phyloP scores from a whole-genome alignment of 192 early-diverging fungal species.

The Thoreauomyces humboldtii region DNA sequence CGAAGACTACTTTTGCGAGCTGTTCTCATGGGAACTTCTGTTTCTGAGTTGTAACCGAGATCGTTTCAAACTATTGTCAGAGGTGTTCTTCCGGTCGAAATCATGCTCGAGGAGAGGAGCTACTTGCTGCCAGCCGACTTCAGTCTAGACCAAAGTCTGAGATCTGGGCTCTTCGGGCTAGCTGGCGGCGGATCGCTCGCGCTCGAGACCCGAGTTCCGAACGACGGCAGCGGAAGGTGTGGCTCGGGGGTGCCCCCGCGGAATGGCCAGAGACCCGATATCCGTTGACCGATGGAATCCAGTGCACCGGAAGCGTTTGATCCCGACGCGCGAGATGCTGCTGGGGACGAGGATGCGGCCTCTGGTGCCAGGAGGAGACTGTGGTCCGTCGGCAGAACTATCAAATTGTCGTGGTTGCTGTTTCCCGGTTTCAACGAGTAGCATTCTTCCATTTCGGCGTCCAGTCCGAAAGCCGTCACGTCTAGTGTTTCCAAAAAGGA shows the following conservation, averaged over 20 bases:
- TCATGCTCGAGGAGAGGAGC: no score
- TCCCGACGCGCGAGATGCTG: background rate
- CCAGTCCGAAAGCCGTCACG: background rate
- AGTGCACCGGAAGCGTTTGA: background rate
- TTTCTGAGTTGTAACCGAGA: no score
- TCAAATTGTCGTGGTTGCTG: background rate
- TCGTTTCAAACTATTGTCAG: no score
- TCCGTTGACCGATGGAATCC: slow-evolving; percentile 9
- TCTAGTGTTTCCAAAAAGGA: slow-evolving; percentile 24
- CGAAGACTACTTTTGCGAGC: no score
- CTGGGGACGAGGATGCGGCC: background rate
- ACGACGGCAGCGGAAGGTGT: background rate
- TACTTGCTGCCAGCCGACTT: no score
- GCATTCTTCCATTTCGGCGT: background rate
- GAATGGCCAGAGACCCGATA: slow-evolving; percentile 20
- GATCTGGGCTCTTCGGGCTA: no score
- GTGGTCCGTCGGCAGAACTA: slow-evolving; percentile 7
- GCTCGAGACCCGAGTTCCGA: background rate
- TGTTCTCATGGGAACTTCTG: no score
- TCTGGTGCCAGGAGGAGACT: background rate
- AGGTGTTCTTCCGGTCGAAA: no score
- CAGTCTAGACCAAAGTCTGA: no score
- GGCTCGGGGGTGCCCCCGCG: background rate
- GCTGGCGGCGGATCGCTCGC: background rate
- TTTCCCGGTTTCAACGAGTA: background rate